A percentile compares a stretch with the other conserved stretches of the same genome.
These are phyloP conservation scores for Ambrosia hybrid DNA, from an alignment of 140 eudicot genomes.

Conservation along the genomic window DNA sequence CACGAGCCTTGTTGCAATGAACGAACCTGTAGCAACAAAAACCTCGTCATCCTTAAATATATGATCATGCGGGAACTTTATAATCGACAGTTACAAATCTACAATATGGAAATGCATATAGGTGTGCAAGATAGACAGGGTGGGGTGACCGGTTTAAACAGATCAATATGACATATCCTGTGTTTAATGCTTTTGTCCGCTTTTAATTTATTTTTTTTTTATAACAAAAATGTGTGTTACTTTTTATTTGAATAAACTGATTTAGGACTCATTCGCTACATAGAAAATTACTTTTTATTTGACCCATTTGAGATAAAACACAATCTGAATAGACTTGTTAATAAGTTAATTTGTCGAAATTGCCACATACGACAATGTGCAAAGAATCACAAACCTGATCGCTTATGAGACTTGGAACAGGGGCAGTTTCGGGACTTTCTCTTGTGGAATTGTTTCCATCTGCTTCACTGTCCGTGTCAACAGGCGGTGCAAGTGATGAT, in stretches of 20 bases:
- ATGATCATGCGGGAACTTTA: neutral
- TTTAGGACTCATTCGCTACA: neutral
- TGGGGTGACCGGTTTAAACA: neutral
- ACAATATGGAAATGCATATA: neutral
- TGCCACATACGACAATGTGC: no score
- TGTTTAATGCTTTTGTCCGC: neutral
- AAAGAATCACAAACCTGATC: no score
- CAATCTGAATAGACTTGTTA: neutral
- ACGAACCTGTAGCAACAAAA: conserved; percentile 48
- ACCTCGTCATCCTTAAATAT: neutral
- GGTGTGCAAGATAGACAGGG: neutral
- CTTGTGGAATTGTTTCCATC: no score
- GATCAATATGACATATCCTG: neutral
- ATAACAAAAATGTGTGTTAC: neutral
- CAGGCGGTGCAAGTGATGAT: no score
- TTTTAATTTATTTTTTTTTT: neutral
- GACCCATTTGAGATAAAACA: conserved; percentile 1
- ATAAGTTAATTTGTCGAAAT: neutral
- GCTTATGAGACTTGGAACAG: no score
- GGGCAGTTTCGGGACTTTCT: no score
- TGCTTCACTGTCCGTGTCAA: no score
- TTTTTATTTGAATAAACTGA: neutral
- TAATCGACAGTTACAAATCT: neutral
- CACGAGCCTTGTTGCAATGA: conserved; percentile 89
- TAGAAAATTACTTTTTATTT: no score